Base-by-base conservation (phyloP, 805 yeast species). In the Saturnispora galanensis region DNA sequence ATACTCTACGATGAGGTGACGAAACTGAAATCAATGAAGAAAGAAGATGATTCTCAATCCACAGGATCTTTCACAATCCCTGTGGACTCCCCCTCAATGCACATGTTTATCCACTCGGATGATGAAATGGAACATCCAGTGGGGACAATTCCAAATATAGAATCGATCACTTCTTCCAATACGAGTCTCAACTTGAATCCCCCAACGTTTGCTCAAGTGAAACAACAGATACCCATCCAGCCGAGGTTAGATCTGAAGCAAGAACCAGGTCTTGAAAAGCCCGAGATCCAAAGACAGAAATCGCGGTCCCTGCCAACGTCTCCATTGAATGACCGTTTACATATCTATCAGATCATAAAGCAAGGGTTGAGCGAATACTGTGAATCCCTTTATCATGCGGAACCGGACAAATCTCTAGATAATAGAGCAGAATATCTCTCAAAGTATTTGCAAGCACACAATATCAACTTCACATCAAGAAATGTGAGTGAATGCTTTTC, bases 401-500 rank as follows among this genome's bases (percentile, higher is more conserved):
- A 43, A 3, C 49, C 51, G 4, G 53, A 52, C 15, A 51, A 48
- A 7, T 49, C 48, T 15, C 43, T 59, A 10, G 45, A 47, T 13
- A 49, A 57, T 4, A 50, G 64, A 33, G 52, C 64, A 4, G 61
- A 58, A 15, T 60, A 49, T 33, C 40, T 60, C 17, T 47, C 58
- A 7, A 47, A 50, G 8, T 59, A 49, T 38, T 31, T 58, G 6
- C 40, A 45, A 8, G 41, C 41, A 3, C 47, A 49, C 10, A 55
- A 55, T 3, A 46, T 49, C 34, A 49, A 47, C 29, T 41, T 52
- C 17, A 52, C 57, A 42, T 52, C 62, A 9, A 60, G 54, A 45
- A 41, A 50, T 26, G 43, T 60, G 8, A 58, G 53, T 38, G 62
- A 57, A 26, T 52, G 51, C 28, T 47, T 60, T 28, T 50, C 51